Percentiles rank a stretch among this genome's conserved stretches.
These are phyloP conservation scores for Heterobasidion occidentale DNA, from an alignment of 1,284 basidiomycete species.

Conservation along the genomic window DNA sequence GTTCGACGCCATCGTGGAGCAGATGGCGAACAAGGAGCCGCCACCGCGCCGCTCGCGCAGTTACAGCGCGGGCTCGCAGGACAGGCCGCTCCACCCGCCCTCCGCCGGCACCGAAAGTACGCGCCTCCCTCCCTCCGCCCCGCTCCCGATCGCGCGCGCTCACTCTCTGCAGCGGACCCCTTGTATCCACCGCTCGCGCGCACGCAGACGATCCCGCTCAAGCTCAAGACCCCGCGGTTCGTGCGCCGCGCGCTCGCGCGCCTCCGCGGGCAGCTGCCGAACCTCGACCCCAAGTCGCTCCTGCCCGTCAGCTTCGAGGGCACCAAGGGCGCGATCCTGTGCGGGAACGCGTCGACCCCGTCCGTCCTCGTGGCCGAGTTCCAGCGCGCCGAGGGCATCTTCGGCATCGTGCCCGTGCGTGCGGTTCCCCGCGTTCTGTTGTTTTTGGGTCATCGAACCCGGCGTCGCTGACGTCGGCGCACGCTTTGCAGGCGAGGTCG, in stretches of 20 bases:
- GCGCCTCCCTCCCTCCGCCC: background rate
- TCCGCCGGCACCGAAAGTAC: slow-evolving; percentile 21
- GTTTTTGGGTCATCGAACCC: background rate
- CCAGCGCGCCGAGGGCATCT: slow-evolving; percentile 63
- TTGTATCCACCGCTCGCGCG: slow-evolving; percentile 2
- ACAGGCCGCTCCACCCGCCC: slow-evolving; percentile 22
- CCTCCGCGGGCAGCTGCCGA: slow-evolving; percentile 55
- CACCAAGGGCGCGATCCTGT: slow-evolving; percentile 68
- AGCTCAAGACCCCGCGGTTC: slow-evolving; percentile 31
- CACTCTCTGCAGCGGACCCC: background rate
- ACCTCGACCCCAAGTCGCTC: slow-evolving; percentile 68
- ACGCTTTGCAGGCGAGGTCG: slow-evolving; percentile 55
- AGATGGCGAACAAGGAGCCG: slow-evolving; percentile 44
- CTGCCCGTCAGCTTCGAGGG: slow-evolving; percentile 75
- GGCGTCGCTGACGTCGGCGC: background rate
- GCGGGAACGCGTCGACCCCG: slow-evolving; percentile 81
- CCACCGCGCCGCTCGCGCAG: slow-evolving; percentile 10
- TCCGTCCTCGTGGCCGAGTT: slow-evolving; percentile 78
- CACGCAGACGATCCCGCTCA: slow-evolving; percentile 21
- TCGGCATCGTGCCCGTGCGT: slow-evolving; percentile 67
- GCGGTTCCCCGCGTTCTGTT: background rate
- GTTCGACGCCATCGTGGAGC: slow-evolving; percentile 77
- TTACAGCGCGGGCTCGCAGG: slow-evolving; percentile 15
- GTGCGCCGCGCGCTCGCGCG: slow-evolving; percentile 38
- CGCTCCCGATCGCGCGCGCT: background rate